phyloP scores from a whole-genome alignment of 306 rosid species.

The Vicia villosa region DNA sequence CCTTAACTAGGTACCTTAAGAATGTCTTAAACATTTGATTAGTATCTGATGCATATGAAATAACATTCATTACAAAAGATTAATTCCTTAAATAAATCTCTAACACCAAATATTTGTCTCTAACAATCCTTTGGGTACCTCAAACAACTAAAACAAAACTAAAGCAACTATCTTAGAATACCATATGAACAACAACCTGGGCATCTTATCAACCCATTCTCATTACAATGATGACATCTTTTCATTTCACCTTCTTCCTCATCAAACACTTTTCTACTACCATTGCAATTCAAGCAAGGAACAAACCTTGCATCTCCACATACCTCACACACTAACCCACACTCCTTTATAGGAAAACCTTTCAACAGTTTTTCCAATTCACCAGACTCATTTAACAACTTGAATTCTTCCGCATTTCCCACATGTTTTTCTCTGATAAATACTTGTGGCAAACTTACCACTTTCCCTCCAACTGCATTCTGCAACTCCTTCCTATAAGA shows the following conservation, averaged over 20 bases:
- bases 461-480: slow-evolving; percentile 44
- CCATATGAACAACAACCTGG: slow-evolving; percentile 55
- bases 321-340: slow-evolving; percentile 51
- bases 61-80: too few relatives aligned
- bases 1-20: too few relatives aligned
- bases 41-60: too few relatives aligned
- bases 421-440: slow-evolving; percentile 61
- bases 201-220: slow-evolving; percentile 82
- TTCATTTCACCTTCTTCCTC: slow-evolving; percentile 50
- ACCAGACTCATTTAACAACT: slow-evolving; percentile 64
- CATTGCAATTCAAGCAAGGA: slow-evolving; percentile 69
- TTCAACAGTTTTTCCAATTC: slow-evolving; percentile 55
- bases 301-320: slow-evolving; percentile 81
- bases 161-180: slow-evolving; percentile 15
- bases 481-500: slow-evolving; percentile 62
- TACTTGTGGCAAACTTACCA: slow-evolving; percentile 60
- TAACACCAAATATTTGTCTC: too few relatives aligned
- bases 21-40: too few relatives aligned
- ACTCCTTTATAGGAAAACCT: slow-evolving; percentile 54
- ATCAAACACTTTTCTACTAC: slow-evolving; percentile 73
- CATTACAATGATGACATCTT: slow-evolving; percentile 71
- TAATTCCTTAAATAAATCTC: too few relatives aligned
- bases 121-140: too few relatives aligned
- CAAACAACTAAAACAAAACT: too few relatives aligned
- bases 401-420: slow-evolving; percentile 77